A percentile compares a stretch with the other conserved stretches of the same genome.
Evolutionary conservation across 1,139 yeast species (phyloP).

Genomic region (Debaryomycetaceae sp.): DNA sequence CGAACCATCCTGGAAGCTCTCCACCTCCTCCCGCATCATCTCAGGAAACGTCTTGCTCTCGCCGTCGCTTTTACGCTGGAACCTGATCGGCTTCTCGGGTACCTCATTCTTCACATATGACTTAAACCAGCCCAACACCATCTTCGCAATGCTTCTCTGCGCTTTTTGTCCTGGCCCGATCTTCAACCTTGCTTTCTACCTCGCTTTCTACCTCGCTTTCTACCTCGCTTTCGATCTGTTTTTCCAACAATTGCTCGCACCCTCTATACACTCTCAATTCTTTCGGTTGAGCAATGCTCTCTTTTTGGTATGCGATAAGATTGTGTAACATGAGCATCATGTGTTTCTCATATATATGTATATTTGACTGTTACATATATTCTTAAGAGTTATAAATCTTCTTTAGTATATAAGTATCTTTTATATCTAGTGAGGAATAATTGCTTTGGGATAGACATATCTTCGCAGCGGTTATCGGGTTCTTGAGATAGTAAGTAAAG

Average conservation of each 20-base stretch:
- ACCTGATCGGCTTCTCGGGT: slow-evolving; percentile 26
- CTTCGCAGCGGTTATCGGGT: too few species aligned
- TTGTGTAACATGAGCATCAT: slow-evolving; percentile 4
- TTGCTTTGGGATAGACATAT: background rate
- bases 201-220: background rate
- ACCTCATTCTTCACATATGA: slow-evolving; percentile 24
- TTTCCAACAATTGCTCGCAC: background rate
- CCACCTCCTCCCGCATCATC: slow-evolving; percentile 24
- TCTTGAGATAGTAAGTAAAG: too few species aligned
- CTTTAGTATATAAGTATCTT: too few species aligned
- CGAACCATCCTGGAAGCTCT: slow-evolving; percentile 31
- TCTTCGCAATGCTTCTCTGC: background rate
- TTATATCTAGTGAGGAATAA: background rate
- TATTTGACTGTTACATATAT: too few species aligned
- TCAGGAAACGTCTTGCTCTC: slow-evolving; percentile 17
- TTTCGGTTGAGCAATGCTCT: background rate
- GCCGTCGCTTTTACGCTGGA: slow-evolving; percentile 1
- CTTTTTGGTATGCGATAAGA: slow-evolving; percentile 1
- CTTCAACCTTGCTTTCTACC: background rate
- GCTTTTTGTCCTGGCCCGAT: background rate
- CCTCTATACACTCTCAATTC: background rate
- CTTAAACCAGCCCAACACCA: slow-evolving; percentile 13
- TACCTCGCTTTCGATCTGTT: background rate
- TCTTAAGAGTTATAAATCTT: too few species aligned
- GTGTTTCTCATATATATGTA: background rate